A percentile compares a stretch with the other conserved stretches of the same genome.
Conservation (phyloP, 1,284 basidiomycete genomes). For the Tilletiaria anomala region DNA sequence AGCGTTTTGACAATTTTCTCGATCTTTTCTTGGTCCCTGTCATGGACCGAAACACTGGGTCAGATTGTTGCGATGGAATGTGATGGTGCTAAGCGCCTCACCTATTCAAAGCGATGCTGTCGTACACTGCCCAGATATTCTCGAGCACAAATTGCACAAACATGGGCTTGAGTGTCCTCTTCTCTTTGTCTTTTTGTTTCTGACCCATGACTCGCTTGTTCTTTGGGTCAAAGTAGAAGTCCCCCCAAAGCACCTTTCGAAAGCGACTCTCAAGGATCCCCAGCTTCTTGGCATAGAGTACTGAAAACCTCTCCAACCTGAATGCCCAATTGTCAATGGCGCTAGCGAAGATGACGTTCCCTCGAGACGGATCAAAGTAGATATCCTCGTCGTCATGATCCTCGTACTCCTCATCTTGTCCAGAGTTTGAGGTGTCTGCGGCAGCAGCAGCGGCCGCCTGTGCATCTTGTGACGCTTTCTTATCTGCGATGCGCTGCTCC, state of each 20-base stretch:
- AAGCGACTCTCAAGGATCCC: constrained; percentile 80
- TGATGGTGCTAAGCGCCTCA: neutral
- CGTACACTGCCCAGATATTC: constrained; percentile 90
- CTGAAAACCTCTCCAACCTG: constrained; percentile 79
- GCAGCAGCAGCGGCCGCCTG: constrained; percentile 42
- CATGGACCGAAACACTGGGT: neutral
- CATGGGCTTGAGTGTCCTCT: constrained; percentile 73
- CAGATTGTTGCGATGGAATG: no score
- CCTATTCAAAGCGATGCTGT: constrained; percentile 20
- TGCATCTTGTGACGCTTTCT: constrained; percentile 47
- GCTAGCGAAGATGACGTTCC: constrained; percentile 92
- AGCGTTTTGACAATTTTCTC: constrained; percentile 74
- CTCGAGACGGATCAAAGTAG: constrained; percentile 88
- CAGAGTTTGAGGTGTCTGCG: constrained; percentile 52
- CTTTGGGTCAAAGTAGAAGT: constrained; percentile 93
- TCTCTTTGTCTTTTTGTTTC: constrained; percentile 59
- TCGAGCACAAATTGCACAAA: constrained; percentile 97
- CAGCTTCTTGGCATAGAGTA: constrained; percentile 79
- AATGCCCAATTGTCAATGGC: constrained; percentile 98
- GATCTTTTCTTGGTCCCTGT: constrained; percentile 50
- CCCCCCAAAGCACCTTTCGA: constrained; percentile 83
- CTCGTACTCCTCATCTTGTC: constrained; percentile 47
- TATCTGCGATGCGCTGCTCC: constrained; percentile 60
- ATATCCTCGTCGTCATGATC: constrained; percentile 87
- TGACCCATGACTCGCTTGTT: constrained; percentile 81